Percentiles rank a stretch among this genome's conserved stretches.
phyloP scores from a whole-genome alignment of 805 yeast genomes.

The Sungouiozyma intestinalis region DNA sequence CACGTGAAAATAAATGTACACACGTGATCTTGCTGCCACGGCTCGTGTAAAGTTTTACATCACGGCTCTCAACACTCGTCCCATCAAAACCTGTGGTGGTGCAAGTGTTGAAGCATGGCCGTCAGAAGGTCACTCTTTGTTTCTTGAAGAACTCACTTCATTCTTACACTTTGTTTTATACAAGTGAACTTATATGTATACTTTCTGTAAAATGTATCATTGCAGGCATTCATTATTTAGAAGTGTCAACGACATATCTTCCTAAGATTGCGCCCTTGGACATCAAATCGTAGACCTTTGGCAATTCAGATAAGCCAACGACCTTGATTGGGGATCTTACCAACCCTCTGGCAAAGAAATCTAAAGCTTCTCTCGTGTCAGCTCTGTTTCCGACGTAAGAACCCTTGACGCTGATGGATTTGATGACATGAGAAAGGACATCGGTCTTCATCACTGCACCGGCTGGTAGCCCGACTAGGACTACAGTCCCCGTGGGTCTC shows the following conservation, averaged over 20 bases:
- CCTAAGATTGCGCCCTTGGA: slow-evolving; percentile 52
- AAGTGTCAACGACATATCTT: slow-evolving; percentile 77
- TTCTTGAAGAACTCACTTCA: too few species aligned
- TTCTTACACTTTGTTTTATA: too few species aligned
- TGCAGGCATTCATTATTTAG: too few species aligned
- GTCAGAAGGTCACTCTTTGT: too few species aligned
- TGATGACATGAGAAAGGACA: slow-evolving; percentile 63
- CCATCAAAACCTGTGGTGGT: too few species aligned
- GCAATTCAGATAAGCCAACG: slow-evolving; percentile 46
- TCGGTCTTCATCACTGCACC: slow-evolving; percentile 56
- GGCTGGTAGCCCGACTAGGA: slow-evolving; percentile 67
- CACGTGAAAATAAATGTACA: too few species aligned
- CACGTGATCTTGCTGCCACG: too few species aligned
- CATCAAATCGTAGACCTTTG: slow-evolving; percentile 45
- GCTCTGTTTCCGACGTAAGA: slow-evolving; percentile 85
- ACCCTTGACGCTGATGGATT: slow-evolving; percentile 59
- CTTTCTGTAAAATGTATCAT: too few species aligned
- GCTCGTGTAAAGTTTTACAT: too few species aligned
- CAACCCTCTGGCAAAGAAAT: slow-evolving; percentile 57
- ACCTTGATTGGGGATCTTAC: slow-evolving; percentile 53
- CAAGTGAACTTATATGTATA: too few species aligned
- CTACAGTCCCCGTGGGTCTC: slow-evolving; percentile 60
- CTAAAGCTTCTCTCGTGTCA: slow-evolving; percentile 66
- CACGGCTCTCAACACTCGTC: too few species aligned
- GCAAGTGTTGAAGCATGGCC: too few species aligned